Percentiles rank a stretch among this genome's conserved stretches.
Conservation (phyloP, 768 basidiomycete genomes). For the Trametopsis cervina region DNA sequence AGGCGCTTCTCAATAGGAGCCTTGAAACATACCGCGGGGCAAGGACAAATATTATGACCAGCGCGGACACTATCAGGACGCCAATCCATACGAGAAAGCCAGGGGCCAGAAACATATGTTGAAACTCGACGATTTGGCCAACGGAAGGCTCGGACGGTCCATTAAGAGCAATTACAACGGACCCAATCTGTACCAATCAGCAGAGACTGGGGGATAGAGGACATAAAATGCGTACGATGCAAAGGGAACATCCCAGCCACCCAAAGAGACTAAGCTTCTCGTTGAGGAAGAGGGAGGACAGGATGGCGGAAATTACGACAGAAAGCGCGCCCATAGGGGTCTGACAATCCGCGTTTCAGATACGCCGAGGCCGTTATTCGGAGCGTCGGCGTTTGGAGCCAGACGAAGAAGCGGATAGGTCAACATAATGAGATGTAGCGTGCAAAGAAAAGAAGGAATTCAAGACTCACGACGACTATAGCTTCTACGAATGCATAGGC, state of each 20-base stretch:
- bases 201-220: conserved; percentile 1
- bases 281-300: conserved; percentile 90
- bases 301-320: conserved; percentile 90
- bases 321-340: conserved; percentile 95
- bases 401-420: conserved; percentile 2
- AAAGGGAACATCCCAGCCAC: conserved; percentile 90
- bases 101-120: conserved; percentile 73
- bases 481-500: conserved; percentile 89
- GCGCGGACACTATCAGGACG: conserved; percentile 54
- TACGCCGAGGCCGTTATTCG: too few relatives aligned
- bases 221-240: conserved; percentile 55
- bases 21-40: conserved; percentile 57
- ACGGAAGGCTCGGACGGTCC: conserved; percentile 69
- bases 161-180: conserved; percentile 87
- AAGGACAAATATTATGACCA: conserved; percentile 76
- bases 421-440: background rate
- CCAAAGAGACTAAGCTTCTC: conserved; percentile 94
- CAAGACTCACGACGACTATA: conserved; percentile 74
- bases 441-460: too few relatives aligned
- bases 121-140: conserved; percentile 64
- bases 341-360: conserved; percentile 28
- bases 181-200: conserved; percentile 51
- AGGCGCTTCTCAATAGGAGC: background rate
- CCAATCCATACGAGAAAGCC: conserved; percentile 71
- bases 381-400: too few relatives aligned